Conservation (phyloP, 352 stramenopile genomes). For the Bremia lactucae region DNA sequence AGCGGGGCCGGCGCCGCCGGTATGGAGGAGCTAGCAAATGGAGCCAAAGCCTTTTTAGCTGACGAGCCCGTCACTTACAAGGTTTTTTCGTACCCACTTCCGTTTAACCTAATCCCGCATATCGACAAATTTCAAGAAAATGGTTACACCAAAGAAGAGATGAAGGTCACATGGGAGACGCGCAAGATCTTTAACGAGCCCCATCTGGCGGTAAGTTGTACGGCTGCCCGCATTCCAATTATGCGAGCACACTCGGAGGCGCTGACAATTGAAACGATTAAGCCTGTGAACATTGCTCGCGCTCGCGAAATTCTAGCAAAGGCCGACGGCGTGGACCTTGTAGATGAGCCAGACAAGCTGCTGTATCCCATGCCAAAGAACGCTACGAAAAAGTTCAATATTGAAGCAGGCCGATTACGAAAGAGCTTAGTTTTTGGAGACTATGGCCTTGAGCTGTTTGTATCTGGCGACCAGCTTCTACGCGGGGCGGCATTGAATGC, state of each 20-base stretch:
- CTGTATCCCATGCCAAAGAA: constrained; percentile 97
- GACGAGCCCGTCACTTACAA: constrained; percentile 79
- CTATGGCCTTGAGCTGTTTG: constrained; percentile 95
- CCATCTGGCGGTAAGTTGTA: constrained; percentile 82
- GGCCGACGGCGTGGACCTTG: constrained; percentile 90
- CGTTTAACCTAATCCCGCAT: constrained; percentile 99
- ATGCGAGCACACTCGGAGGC: constrained; percentile 94
- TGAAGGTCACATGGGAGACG: constrained; percentile 98
- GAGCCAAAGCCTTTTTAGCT: constrained; percentile 61
- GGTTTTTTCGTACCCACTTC: constrained; percentile 94
- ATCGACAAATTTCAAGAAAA: constrained; percentile 99
- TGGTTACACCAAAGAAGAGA: constrained; percentile 98
- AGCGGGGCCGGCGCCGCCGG: constrained; percentile 86
- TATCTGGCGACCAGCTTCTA: constrained; percentile 94
- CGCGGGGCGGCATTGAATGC: constrained; percentile 95
- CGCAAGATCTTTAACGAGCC: constrained; percentile 94
- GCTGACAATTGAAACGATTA: constrained; percentile 91
- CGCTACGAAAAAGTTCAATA: constrained; percentile 94
- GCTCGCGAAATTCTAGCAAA: constrained; percentile 75
- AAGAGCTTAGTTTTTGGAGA: constrained; percentile 93
- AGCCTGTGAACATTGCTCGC: constrained; percentile 75
- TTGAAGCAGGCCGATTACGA: constrained; percentile 94
- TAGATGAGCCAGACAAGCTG: constrained; percentile 77
- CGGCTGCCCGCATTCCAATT: constrained; percentile 94
- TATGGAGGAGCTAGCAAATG: constrained; percentile 93